Percentiles rank a stretch among this genome's conserved stretches.
Evolutionary conservation across 1,284 basidiomycete genomes (phyloP).

Genomic region (Papiliotrema terrestris): DNA sequence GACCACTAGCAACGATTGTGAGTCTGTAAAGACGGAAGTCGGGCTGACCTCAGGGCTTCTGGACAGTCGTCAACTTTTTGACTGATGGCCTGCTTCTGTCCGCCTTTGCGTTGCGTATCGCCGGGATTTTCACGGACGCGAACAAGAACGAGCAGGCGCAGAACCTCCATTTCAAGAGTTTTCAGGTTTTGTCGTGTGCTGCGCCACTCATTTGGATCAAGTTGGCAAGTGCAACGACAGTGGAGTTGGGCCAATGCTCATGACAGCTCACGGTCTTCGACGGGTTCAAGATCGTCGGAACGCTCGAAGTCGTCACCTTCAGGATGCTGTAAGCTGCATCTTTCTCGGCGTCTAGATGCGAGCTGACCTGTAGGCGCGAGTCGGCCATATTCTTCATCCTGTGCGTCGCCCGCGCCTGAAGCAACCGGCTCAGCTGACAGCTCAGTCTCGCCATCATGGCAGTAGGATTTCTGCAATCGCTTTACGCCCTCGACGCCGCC

Average conservation of each 20-base stretch:
- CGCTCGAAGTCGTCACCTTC: constrained; percentile 50
- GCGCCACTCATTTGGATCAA: constrained; percentile 88
- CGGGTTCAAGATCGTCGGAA: constrained; percentile 61
- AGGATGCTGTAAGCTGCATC: constrained; percentile 59
- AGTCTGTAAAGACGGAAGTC: constrained; percentile 2
- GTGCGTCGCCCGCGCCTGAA: constrained; percentile 51
- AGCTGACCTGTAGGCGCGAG: constrained; percentile 56
- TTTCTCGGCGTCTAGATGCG: neutral
- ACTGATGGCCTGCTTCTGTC: constrained; percentile 68
- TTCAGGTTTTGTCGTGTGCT: constrained; percentile 81
- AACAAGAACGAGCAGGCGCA: constrained; percentile 39
- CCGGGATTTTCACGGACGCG: constrained; percentile 57
- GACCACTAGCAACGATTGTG: constrained; percentile 34
- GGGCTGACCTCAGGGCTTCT: constrained; percentile 57
- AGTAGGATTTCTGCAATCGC: constrained; percentile 68
- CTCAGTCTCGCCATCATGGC: constrained; percentile 72
- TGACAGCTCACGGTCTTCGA: constrained; percentile 42
- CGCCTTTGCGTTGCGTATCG: constrained; percentile 70
- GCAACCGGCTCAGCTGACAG: too few relatives aligned
- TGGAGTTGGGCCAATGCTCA: constrained; percentile 44
- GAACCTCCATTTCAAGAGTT: constrained; percentile 63
- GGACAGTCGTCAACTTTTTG: constrained; percentile 67
- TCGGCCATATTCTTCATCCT: constrained; percentile 84
- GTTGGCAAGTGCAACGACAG: constrained; percentile 60
- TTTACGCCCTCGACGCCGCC: constrained; percentile 86